phyloP scores from a whole-genome alignment of 148 eudicot genomes.

The Rheum nobile region DNA sequence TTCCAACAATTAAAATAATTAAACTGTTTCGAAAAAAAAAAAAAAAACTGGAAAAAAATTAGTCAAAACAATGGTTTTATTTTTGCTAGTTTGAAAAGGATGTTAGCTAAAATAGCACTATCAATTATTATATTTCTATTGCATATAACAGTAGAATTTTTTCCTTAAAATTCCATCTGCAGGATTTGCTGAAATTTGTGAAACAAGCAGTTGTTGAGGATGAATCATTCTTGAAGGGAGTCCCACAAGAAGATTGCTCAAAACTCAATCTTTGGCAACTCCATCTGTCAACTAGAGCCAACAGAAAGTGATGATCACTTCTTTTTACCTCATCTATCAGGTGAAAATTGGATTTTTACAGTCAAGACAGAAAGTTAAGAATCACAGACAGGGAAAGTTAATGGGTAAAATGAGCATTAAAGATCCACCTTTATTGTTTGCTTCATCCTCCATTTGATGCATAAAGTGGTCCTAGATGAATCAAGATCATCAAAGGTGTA shows the following conservation, averaged over 20 bases:
- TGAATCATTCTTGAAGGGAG: constrained; percentile 62
- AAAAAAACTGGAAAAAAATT: not conserved
- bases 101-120: not conserved
- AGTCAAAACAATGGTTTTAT: not conserved
- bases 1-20: not conserved
- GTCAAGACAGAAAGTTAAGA: constrained; percentile 2
- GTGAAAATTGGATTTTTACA: not conserved
- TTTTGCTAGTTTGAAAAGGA: not conserved
- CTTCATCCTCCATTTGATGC: not conserved
- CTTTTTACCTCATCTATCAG: not conserved
- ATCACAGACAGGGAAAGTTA: not conserved
- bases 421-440: not conserved
- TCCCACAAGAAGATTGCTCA: constrained; percentile 64
- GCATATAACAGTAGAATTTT: not conserved
- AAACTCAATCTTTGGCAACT: constrained; percentile 64
- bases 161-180: constrained; percentile 9
- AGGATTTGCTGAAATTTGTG: constrained; percentile 73
- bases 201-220: constrained; percentile 71
- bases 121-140: not conserved
- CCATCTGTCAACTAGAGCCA: constrained; percentile 29
- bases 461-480: not conserved
- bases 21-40: too few relatives aligned
- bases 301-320: constrained; percentile 7
- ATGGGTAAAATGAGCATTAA: not conserved
- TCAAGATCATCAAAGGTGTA: not conserved